phyloP scores from a whole-genome alignment of 31 red algal species.

The Endocladia muricata region DNA sequence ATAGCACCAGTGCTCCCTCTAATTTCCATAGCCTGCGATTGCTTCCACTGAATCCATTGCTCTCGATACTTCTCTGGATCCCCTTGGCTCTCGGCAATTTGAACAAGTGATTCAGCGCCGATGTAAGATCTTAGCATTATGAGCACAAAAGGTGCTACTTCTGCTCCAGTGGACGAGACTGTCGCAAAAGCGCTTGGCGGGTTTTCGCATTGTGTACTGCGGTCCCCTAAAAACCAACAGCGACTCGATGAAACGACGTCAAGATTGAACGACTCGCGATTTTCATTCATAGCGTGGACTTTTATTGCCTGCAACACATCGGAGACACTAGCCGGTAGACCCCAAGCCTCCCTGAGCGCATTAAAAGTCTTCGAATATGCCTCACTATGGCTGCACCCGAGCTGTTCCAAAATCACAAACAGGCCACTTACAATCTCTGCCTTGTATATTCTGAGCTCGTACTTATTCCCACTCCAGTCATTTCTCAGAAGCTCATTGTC shows the following conservation, averaged over 20 bases:
- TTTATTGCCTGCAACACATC: slow-evolving; percentile 34
- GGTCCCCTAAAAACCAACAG: slow-evolving; percentile 38
- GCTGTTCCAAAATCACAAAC: slow-evolving; percentile 23
- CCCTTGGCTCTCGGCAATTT: neutral
- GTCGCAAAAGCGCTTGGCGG: slow-evolving; percentile 39
- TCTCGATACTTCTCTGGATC: slow-evolving; percentile 22
- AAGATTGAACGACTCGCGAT: slow-evolving; percentile 30
- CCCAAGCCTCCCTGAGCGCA: slow-evolving; percentile 28
- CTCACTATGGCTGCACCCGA: slow-evolving; percentile 18
- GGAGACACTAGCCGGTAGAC: neutral
- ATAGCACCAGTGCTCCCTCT: slow-evolving; percentile 24
- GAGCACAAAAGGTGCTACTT: slow-evolving; percentile 52
- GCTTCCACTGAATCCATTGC: slow-evolving; percentile 38
- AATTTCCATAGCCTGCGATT: slow-evolving; percentile 30
- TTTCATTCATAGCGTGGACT: slow-evolving; percentile 14
- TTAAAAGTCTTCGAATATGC: slow-evolving; percentile 1
- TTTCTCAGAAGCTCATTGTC: slow-evolving; percentile 10
- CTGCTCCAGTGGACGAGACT: slow-evolving; percentile 17
- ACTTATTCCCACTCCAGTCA: neutral
- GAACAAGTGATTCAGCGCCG: neutral
- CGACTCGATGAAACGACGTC: slow-evolving; percentile 28
- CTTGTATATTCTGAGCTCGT: slow-evolving; percentile 34
- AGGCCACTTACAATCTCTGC: slow-evolving; percentile 49
- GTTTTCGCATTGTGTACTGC: slow-evolving; percentile 36
- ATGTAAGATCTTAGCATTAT: slow-evolving; percentile 31